Conservation (phyloP, 352 stramenopile species). For the Pythium rishiriense region DNA sequence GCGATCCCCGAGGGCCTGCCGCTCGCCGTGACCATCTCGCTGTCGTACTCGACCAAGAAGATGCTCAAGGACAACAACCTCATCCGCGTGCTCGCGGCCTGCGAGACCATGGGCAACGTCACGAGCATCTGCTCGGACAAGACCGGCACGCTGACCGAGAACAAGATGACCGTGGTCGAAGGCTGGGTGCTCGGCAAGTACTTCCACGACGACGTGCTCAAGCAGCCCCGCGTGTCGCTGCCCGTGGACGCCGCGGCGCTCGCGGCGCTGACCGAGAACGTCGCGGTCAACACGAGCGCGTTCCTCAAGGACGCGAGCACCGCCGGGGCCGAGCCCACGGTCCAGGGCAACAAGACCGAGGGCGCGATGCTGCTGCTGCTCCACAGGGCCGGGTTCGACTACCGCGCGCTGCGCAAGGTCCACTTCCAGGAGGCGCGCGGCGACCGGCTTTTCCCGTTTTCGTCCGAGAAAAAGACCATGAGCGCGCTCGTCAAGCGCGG, state of each 20-base stretch:
- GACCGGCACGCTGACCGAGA: constrained; percentile 96
- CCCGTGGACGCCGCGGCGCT: constrained; percentile 42
- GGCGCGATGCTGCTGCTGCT: constrained; percentile 78
- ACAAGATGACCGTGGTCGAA: constrained; percentile 97
- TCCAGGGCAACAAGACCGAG: constrained; percentile 86
- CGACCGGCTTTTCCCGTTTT: constrained; percentile 76
- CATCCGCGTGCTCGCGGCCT: constrained; percentile 96
- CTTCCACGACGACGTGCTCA: constrained; percentile 51
- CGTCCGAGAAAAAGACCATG: constrained; percentile 86
- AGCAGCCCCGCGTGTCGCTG: constrained; percentile 35
- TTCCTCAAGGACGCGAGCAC: constrained; percentile 56
- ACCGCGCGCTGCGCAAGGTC: constrained; percentile 57
- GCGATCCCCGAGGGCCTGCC: constrained; percentile 94
- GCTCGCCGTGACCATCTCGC: constrained; percentile 92
- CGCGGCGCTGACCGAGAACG: constrained; percentile 47
- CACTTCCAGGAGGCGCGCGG: constrained; percentile 53
- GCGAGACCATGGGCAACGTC: constrained; percentile 96
- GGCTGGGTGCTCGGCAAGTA: constrained; percentile 78
- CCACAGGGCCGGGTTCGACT: constrained; percentile 51
- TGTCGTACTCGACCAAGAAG: constrained; percentile 96
- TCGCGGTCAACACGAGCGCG: constrained; percentile 75
- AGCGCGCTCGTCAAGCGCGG: constrained; percentile 50
- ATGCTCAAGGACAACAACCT: constrained; percentile 99
- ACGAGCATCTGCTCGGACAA: constrained; percentile 97
- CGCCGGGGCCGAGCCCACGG: constrained; percentile 24